Conservation (phyloP, 1,139 yeast species). For the Geotrichum armillariae region DNA sequence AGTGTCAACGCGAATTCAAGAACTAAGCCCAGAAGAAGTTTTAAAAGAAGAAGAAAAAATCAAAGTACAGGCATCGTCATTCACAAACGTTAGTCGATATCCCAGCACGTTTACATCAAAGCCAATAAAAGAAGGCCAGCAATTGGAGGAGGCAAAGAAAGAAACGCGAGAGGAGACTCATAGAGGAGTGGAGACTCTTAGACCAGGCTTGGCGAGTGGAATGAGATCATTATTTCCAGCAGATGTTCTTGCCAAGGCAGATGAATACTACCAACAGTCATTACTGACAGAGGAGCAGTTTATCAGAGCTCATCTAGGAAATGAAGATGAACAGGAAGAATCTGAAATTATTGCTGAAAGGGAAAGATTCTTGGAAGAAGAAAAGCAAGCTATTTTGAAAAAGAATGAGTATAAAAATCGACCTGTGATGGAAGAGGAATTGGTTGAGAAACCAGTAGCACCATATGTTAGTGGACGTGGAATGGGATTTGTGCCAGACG, state of each 20-base stretch:
- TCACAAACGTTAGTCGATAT: background rate
- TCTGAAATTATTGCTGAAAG: slow-evolving; percentile 4
- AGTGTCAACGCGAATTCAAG: slow-evolving; percentile 17
- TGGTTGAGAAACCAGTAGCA: slow-evolving; percentile 26
- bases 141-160: too few relatives aligned
- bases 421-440: slow-evolving; percentile 26
- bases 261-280: slow-evolving; percentile 33
- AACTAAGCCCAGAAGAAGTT: slow-evolving; percentile 7
- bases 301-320: slow-evolving; percentile 29
- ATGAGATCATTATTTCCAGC: slow-evolving; percentile 18
- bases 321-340: slow-evolving; percentile 21
- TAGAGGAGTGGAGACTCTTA: slow-evolving; percentile 2
- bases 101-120: slow-evolving; percentile 1
- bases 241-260: slow-evolving; percentile 30
- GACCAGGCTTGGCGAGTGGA: slow-evolving; percentile 17
- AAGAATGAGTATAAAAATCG: slow-evolving; percentile 12
- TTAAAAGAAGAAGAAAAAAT: background rate
- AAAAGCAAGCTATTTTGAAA: slow-evolving; percentile 12
- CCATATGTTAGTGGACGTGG: slow-evolving; percentile 19
- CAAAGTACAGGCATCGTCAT: background rate
- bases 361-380: slow-evolving; percentile 10
- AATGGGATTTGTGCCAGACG: slow-evolving; percentile 18
- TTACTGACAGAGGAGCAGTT: slow-evolving; percentile 40
- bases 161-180: too few relatives aligned
- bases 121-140: background rate